Evolutionary conservation across 2,329 filamentous ascomycete species (phyloP), one percentile per base, ranked within the genome.

Genomic region (Cercospora sp.): DNA sequence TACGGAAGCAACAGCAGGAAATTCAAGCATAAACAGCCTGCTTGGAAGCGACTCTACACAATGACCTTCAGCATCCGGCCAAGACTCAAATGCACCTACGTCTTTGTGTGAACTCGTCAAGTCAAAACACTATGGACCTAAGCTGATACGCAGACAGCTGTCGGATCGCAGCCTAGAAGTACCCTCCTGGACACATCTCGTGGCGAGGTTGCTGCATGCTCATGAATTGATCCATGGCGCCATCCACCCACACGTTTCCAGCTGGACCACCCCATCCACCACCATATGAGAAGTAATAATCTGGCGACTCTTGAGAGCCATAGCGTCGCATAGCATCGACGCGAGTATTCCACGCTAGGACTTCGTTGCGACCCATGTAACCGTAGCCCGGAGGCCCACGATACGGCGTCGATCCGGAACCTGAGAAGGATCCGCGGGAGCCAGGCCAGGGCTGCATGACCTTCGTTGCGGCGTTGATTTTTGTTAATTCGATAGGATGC

Each of bases 401-500:
- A 20, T 59, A 59, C 18, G 55, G 55, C 18, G 55, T 23, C 31
- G n/a, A 23, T 31, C 26, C 36, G 30, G 9, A 33, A 33, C 30
- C 55, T n/a, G 55, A 33, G 30, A 13, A 59, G 31, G 28, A 13
- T 18, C 55, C 55, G 30, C 30, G n/a, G 20, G 55, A 59, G 30
- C 55, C 55, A 33, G 55, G 55, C 28, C 55, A 59, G 31, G 55
- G 55, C 18, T 59, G 55, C 55, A 59, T 59, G n/a, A 23, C 26
- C 7, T 23, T 55, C 26, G 12, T 5, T 28, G 48, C 5, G 48
- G 26, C 3, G 23, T 28, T n/a, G 23, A 3, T 30, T 7, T 4
- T 5, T 55, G 23, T 8, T 3, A 26, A 28, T 55, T 23, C 23
- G 26, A 55, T 55, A n/a, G 12, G 20, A 26, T 55, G 12, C 48